Base-by-base conservation (phyloP, 1,284 basidiomycete species). In the Dichomitus squalens region DNA sequence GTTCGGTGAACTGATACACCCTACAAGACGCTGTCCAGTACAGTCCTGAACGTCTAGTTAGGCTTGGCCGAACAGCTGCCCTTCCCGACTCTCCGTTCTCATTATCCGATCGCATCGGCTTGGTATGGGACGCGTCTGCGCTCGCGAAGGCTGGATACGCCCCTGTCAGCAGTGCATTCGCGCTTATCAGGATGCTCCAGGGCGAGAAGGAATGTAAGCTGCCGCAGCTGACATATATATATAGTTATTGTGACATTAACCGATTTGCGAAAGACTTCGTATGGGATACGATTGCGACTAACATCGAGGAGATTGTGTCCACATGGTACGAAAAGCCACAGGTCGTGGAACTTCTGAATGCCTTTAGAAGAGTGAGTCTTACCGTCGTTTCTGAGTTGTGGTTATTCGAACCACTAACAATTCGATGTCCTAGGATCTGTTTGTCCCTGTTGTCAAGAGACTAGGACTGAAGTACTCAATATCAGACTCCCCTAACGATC, bases 251-350 rank as follows among this genome's bases (percentile, higher is more conserved):
- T n/a, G n/a, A n/a, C n/a, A n/a, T n/a, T n/a, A n/a, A n/a, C n/a
- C n/a, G n/a, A n/a, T n/a, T 23, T 20, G 21, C 7, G 11, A 9
- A 57, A 91, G 90, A 85, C 71, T 77, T 92, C 53, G 87, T 92
- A n/a, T 92, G 89, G 90, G 75, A 82, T 47, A 83, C 84, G 55
- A 84, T 93, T 44, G 71, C 79, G 3, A 74, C 76, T 7, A 84
- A 82, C 47, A 70, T 96, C 51, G 68, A 69, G 48, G 76, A 78
- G 39, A 72, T 96, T 47, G 70, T 77, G 16, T 82, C 78, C 12
- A 85, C 86, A 2, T 98, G 95, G 93, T 97, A 92, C 89, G 96
- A 97, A 73, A 79, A 93, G 59, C 70, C 84, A 33, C 71, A 79
- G 4, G 80, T 90, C 41, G 75, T 84, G 4, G 80, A 86, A 20